Percentiles rank a stretch among this genome's conserved stretches.
These are phyloP conservation scores for Pseudozyma sp. DNA, from an alignment of 1,284 basidiomycete genomes.

Conservation along the genomic window DNA sequence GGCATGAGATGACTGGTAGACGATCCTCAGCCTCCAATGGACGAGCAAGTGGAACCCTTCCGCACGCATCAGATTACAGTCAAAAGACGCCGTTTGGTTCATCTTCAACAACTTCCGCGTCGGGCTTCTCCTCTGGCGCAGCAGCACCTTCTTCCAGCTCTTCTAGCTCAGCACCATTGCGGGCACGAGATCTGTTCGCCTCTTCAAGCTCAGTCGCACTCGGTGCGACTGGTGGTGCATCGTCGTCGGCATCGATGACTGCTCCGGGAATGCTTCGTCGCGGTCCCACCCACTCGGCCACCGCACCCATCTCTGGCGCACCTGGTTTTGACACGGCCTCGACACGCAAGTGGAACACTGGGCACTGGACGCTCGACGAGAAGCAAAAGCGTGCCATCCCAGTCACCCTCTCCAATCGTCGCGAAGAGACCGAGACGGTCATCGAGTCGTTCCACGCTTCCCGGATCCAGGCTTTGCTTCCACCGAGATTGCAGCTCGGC, in stretches of 20 bases:
- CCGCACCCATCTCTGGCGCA: conserved; percentile 57
- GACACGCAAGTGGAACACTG: conserved; percentile 61
- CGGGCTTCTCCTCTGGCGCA: conserved; percentile 33
- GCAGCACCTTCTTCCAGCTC: conserved; percentile 15
- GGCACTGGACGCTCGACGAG: conserved; percentile 59
- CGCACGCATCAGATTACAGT: conserved; percentile 46
- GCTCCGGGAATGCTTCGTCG: conserved; percentile 23
- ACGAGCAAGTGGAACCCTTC: conserved; percentile 13
- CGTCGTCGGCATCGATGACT: conserved; percentile 6
- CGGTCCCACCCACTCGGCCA: conserved; percentile 24
- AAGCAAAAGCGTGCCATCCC: conserved; percentile 42
- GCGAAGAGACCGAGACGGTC: conserved; percentile 58
- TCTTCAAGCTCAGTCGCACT: conserved; percentile 8
- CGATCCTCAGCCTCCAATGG: conserved; percentile 7
- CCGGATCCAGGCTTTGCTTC: conserved; percentile 71
- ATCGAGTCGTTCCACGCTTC: conserved; percentile 59
- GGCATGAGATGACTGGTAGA: conserved; percentile 1
- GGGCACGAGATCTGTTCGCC: conserved; percentile 37
- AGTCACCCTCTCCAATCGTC: conserved; percentile 54
- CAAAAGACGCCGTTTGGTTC: conserved; percentile 42
- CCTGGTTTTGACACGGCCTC: conserved; percentile 59
- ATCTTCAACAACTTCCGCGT: conserved; percentile 8
- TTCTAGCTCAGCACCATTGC: conserved; percentile 16
- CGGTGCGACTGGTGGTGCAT: background rate
- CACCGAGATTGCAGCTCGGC: conserved; percentile 82